Percentiles rank a stretch among this genome's conserved stretches.
These are phyloP conservation scores for Marasmius sp. DNA, from an alignment of 1,284 basidiomycete genomes.

Conservation along the genomic window DNA sequence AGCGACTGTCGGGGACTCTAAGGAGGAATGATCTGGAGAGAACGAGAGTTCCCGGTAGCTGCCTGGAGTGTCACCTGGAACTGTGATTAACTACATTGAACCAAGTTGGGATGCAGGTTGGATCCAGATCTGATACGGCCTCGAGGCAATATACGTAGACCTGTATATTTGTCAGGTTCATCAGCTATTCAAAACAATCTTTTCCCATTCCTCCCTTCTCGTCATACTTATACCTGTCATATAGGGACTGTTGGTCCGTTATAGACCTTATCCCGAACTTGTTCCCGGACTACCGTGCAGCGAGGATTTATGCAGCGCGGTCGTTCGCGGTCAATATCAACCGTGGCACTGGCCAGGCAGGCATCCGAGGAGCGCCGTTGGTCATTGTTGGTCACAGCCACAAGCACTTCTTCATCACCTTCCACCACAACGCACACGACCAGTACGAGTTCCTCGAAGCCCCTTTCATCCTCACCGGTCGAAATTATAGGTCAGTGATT, in stretches of 20 bases:
- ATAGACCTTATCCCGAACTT: not conserved
- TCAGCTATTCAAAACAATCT: not conserved
- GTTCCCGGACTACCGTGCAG: not conserved
- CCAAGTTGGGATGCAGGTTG: not conserved
- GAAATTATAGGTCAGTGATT: not conserved
- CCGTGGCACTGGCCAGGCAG: conserved; percentile 46
- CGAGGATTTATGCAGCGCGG: conserved; percentile 35
- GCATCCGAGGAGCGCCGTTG: conserved; percentile 46
- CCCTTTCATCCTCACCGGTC: not conserved
- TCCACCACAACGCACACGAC: not conserved
- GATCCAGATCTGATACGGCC: not conserved
- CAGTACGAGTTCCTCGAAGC: not conserved
- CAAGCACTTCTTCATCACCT: not conserved
- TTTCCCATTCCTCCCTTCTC: conserved; percentile 1
- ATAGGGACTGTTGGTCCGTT: no score
- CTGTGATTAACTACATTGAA: not conserved
- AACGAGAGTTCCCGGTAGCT: not conserved
- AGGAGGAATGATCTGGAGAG: not conserved
- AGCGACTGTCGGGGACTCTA: not conserved
- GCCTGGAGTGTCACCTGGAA: not conserved
- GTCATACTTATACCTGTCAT: not conserved
- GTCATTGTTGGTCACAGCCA: conserved; percentile 1
- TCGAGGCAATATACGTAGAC: conserved; percentile 1
- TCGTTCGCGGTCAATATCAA: conserved; percentile 46
- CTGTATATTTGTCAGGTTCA: conserved; percentile 2